phyloP scores from a whole-genome alignment of 176 grass and related monocot genomes.

The Puya raimondii region DNA sequence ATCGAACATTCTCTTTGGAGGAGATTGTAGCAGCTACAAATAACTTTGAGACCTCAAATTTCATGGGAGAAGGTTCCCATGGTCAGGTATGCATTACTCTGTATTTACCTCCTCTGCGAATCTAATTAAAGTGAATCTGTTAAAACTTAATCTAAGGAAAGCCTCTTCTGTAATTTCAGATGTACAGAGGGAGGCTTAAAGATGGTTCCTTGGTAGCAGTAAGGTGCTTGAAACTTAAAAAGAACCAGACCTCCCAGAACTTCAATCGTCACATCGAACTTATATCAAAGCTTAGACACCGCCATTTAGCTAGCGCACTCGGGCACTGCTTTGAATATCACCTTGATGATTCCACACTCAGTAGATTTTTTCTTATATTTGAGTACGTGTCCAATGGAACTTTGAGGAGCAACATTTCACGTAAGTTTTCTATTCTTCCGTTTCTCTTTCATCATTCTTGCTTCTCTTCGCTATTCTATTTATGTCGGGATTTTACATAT shows the following conservation, averaged over 20 bases:
- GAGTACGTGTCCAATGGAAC: slow-evolving; percentile 70
- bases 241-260: slow-evolving; percentile 45
- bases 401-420: slow-evolving; percentile 72
- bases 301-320: slow-evolving; percentile 65
- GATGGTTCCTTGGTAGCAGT: slow-evolving; percentile 69
- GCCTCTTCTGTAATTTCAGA: slow-evolving; percentile 33
- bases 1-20: slow-evolving; percentile 74
- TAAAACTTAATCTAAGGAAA: neutral
- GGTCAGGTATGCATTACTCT: slow-evolving; percentile 42
- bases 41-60: slow-evolving; percentile 82
- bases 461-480: neutral
- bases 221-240: slow-evolving; percentile 78
- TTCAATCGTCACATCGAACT: slow-evolving; percentile 74
- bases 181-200: slow-evolving; percentile 63
- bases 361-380: slow-evolving; percentile 68
- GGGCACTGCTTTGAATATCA: slow-evolving; percentile 93
- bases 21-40: slow-evolving; percentile 82
- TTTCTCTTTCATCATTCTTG: slow-evolving; percentile 7
- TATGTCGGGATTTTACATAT: too few relatives aligned
- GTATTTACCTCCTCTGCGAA: neutral
- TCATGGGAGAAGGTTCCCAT: slow-evolving; percentile 63
- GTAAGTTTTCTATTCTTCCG: slow-evolving; percentile 24
- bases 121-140: too few relatives aligned
- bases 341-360: slow-evolving; percentile 61
- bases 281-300: slow-evolving; percentile 82